Evolutionary conservation across 257 asterid genomes (phyloP), one percentile per base, ranked within the genome.

Genomic region (Primulina tabacum): DNA sequence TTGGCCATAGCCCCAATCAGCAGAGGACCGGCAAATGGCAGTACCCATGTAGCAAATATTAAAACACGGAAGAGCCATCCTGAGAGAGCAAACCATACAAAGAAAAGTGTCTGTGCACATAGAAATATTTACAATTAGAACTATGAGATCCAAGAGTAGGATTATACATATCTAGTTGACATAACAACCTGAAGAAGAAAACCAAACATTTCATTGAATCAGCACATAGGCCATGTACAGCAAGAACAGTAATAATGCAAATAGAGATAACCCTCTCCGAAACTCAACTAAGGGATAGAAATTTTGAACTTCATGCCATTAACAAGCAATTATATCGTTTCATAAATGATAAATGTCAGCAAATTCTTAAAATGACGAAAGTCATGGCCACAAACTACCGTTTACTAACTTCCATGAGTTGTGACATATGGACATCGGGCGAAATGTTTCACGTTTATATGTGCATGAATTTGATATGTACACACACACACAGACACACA

Each of bases 1-100:
- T 90, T 91, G 65, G 97, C 97, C 16, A 86, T 80, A 59, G 88
- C 92, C 20, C 96, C 95, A 62, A 90, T 82, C 20, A 93, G 75
- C 83, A 94, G 96, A 83, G 97, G 99, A 29, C 93, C 99, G 64
- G 99, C 97, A 81, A 94, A 84, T 26, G 99, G 99, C 69, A 94
- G 80, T 59, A 94, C 93, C 93, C 91, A 91, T 9, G 87, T 80
- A n/a, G 95, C 90, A 63, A 94, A 76, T 73, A 91, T 83, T 75
- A 94, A 74, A 80, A 88, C 34, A 1, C 96, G 91, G 72, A 91
- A 94, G 71, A 94, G 85, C 99, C 97, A 94, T 74, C 99, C 99
- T 0, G 99, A 94, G 60, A 94, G 86, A 73, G 95, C 95, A 85
- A 94, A 94, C 99, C 99, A 94, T 38, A 94, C n/a, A 72, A 94